Evolutionary conservation across 805 yeast genomes (phyloP).

Genomic region (Candida takata): DNA sequence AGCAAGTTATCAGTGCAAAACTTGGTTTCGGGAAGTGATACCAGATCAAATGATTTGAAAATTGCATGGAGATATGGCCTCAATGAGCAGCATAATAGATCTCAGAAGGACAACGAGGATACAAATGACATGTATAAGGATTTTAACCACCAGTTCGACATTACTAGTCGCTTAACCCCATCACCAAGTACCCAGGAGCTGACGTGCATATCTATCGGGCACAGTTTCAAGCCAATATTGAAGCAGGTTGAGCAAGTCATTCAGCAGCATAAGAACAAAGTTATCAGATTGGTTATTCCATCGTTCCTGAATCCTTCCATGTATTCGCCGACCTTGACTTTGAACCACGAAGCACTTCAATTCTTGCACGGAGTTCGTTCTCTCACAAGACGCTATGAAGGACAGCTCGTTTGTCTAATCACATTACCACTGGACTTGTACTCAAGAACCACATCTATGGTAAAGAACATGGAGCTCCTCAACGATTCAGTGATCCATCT

Average conservation of each 20-base stretch:
- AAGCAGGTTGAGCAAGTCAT: slow-evolving; percentile 39
- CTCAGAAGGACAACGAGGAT: slow-evolving; percentile 15
- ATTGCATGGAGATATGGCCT: slow-evolving; percentile 93
- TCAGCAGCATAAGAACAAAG: slow-evolving; percentile 34
- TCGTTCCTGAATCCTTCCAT: slow-evolving; percentile 72
- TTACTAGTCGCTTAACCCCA: slow-evolving; percentile 64
- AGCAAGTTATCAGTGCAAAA: slow-evolving; percentile 64
- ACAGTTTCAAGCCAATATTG: slow-evolving; percentile 25
- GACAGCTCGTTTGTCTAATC: slow-evolving; percentile 41
- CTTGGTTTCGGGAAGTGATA: slow-evolving; percentile 33
- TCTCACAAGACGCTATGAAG: slow-evolving; percentile 39
- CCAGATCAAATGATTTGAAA: slow-evolving; percentile 43
- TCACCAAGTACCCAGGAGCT: slow-evolving; percentile 58
- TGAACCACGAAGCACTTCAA: slow-evolving; percentile 44
- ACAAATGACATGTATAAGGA: slow-evolving; percentile 37
- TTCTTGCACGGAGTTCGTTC: slow-evolving; percentile 55
- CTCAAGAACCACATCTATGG: slow-evolving; percentile 43
- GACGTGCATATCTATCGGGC: slow-evolving; percentile 40
- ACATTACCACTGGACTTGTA: slow-evolving; percentile 63
- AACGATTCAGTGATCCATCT: slow-evolving; percentile 66
- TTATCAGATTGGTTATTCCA: slow-evolving; percentile 68
- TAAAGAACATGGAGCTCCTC: slow-evolving; percentile 49
- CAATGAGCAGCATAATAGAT: slow-evolving; percentile 26
- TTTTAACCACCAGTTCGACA: slow-evolving; percentile 65
- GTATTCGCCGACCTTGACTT: slow-evolving; percentile 46